Evolutionary conservation across 177 flowering plant genomes (phyloP), one percentile per base, ranked within the genome.

Genomic region (Vitis hybrid): DNA sequence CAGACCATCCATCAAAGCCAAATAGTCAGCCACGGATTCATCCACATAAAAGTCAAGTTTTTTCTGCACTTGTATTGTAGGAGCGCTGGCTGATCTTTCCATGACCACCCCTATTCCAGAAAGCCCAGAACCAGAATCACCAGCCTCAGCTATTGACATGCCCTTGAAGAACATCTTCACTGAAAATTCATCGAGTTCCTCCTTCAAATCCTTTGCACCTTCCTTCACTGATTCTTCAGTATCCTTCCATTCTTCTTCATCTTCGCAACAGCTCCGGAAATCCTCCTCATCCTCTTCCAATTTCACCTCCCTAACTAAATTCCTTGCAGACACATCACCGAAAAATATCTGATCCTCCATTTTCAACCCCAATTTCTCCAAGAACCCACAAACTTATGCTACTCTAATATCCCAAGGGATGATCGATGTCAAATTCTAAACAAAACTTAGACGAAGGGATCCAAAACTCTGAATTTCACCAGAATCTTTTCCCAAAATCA

Each of bases 51-150:
- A 89, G 68, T 92, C 92, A 45, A 94, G 90, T 78, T 82, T 89
- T 71, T 94, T 94, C 79, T 94, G 96, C 51, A 92, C 87, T 72
- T 79, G 86, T 66, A 84, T 79, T 11, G 74, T 71, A 56, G 87
- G 77, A 76, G 67, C 22, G 22, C 65, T 51, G 0, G 67, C 56
- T 31, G 84, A 74, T 66, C 82, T 83, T 79, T 91, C 91, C 78
- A 92, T 82, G 16, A 88, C 77, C 56, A 94, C 96, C 18, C 98
- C 98, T 76, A 94, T 88, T 60, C 97, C 98, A 45, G 96, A 85
- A 72, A 83, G 57, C 22, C 90, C 87, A 10, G 81, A 74, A 74
- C 74, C 76, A 20, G 80, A 75, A n/a, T 89, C 90, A 13, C 83
- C 85, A 16, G 71, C 72, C 18, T 70, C 83, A 52, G 78, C 67